Conservation (phyloP, 305 asterid genomes). For the Andrographis paniculata region DNA sequence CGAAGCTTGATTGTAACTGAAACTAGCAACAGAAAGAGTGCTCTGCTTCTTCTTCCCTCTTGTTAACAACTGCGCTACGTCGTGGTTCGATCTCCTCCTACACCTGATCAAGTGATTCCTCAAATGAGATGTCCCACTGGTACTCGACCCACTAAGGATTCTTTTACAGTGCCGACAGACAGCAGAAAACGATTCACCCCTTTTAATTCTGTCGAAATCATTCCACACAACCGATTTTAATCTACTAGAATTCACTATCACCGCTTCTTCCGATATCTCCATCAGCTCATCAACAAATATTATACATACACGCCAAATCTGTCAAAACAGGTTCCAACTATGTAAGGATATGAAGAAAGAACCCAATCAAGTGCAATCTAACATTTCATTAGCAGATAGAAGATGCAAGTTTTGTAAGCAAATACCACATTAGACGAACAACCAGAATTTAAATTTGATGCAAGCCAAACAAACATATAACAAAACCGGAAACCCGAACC, state of each 20-base stretch:
- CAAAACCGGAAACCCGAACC: slow-evolving; percentile 2
- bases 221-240: slow-evolving; percentile 89
- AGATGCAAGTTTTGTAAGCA: background rate
- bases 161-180: slow-evolving; percentile 83
- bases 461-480: slow-evolving; percentile 3
- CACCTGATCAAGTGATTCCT: slow-evolving; percentile 90
- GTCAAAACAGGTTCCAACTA: slow-evolving; percentile 4
- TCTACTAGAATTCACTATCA: slow-evolving; percentile 77
- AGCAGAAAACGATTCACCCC: slow-evolving; percentile 71
- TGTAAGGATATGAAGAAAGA: background rate
- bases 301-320: slow-evolving; percentile 1
- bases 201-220: slow-evolving; percentile 84
- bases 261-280: slow-evolving; percentile 63
- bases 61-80: slow-evolving; percentile 46
- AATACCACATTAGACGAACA: background rate
- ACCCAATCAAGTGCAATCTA: no score
- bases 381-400: background rate
- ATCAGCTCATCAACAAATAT: slow-evolving; percentile 13
- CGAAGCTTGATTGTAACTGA: slow-evolving; percentile 32
- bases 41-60: slow-evolving; percentile 71
- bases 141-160: slow-evolving; percentile 88
- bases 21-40: slow-evolving; percentile 36
- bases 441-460: slow-evolving; percentile 1
- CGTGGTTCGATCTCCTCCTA: slow-evolving; percentile 61
- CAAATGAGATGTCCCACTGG: slow-evolving; percentile 90